These are phyloP conservation scores for Debaryomyces prosopidis DNA, from an alignment of 805 yeast species.

Conservation along the genomic window DNA sequence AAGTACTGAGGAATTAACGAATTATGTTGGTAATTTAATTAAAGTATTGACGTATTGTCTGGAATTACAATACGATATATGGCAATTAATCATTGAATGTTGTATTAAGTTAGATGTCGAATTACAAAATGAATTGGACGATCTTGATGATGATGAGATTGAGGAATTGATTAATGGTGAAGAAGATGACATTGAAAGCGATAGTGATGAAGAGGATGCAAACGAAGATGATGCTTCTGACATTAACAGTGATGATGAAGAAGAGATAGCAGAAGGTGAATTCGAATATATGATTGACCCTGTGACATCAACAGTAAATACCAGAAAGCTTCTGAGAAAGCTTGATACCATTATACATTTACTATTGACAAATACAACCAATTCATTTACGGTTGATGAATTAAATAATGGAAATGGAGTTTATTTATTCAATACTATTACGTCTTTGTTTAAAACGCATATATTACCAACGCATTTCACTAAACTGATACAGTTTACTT, in stretches of 20 bases:
- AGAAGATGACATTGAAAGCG: conserved; percentile 49
- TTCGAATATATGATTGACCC: conserved; percentile 49
- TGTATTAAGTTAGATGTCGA: conserved; percentile 89
- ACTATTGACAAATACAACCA: conserved; percentile 52
- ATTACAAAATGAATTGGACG: conserved; percentile 84
- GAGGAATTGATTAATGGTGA: conserved; percentile 49
- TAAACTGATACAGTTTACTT: conserved; percentile 78
- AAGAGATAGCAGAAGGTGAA: conserved; percentile 31
- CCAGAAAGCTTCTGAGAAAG: conserved; percentile 59
- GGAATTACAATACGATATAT: conserved; percentile 70
- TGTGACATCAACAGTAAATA: conserved; percentile 42
- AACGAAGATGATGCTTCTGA: conserved; percentile 33
- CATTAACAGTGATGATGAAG: conserved; percentile 25
- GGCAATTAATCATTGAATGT: conserved; percentile 80
- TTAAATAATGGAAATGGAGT: conserved; percentile 66
- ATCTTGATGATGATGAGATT: conserved; percentile 67
- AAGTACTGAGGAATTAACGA: conserved; percentile 50
- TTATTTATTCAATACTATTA: conserved; percentile 66
- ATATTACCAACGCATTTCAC: conserved; percentile 92
- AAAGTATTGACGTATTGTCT: conserved; percentile 65
- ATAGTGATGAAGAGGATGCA: conserved; percentile 20
- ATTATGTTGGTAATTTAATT: conserved; percentile 68
- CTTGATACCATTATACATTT: conserved; percentile 67
- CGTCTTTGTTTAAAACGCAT: conserved; percentile 76
- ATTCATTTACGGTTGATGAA: conserved; percentile 50